These are phyloP conservation scores for Neofusicoccum parvum DNA, from an alignment of 2,329 filamentous ascomycete species.

Conservation along the genomic window DNA sequence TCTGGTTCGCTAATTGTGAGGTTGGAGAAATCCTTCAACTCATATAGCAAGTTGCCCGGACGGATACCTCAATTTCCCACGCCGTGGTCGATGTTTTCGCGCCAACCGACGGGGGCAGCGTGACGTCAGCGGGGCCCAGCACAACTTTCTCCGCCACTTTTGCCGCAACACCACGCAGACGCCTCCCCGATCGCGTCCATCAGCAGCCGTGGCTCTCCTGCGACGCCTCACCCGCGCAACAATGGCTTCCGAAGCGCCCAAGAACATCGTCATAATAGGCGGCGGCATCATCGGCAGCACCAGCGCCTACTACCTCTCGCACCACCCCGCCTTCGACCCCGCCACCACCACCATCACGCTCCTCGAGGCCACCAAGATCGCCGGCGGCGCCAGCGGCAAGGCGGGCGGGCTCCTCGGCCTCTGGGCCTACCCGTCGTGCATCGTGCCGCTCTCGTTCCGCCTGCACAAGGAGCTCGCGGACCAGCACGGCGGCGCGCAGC, in stretches of 20 bases:
- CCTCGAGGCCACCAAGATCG: slow-evolving; percentile 82
- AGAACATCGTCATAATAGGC: slow-evolving; percentile 23
- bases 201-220: slow-evolving; percentile 10
- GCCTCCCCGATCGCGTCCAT: not conserved
- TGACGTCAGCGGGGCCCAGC: no score
- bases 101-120: no score
- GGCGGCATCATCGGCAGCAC: slow-evolving; percentile 92
- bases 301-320: slow-evolving; percentile 87
- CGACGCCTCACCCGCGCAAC: not conserved
- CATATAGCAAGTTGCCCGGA: no score
- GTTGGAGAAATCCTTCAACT: no score
- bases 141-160: not conserved
- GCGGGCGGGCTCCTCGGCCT: slow-evolving; percentile 86
- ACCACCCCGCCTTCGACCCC: slow-evolving; percentile 79
- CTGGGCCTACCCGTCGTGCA: slow-evolving; percentile 85
- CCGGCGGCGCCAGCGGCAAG: slow-evolving; percentile 91
- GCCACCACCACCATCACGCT: slow-evolving; percentile 77
- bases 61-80: no score
- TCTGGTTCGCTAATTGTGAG: no score
- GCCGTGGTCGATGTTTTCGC: no score
- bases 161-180: not conserved
- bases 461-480: slow-evolving; percentile 83
- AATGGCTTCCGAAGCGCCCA: slow-evolving; percentile 12
- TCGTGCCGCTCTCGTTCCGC: slow-evolving; percentile 83
- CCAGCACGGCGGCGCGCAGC: slow-evolving; percentile 74